Conservation (phyloP, 2,329 filamentous ascomycete species). For the Alternaria consortialis region DNA sequence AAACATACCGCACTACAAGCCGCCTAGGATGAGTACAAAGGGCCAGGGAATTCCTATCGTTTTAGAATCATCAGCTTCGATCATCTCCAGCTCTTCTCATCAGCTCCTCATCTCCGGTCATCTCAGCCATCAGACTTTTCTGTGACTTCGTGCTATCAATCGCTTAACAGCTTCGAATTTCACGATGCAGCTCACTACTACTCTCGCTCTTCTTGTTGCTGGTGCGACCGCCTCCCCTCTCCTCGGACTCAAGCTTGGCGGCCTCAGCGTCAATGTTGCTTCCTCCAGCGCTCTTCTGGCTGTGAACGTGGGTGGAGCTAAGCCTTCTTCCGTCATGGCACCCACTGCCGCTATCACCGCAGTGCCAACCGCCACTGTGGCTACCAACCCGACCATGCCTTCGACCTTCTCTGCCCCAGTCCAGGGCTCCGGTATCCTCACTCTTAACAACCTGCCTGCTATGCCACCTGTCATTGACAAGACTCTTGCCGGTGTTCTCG, state of each 20-base stretch:
- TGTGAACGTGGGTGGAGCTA: background rate
- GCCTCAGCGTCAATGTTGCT: slow-evolving; percentile 2
- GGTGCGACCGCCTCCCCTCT: slow-evolving; percentile 7
- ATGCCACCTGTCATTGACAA: slow-evolving; percentile 15
- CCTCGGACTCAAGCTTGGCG: slow-evolving; percentile 3
- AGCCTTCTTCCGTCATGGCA: background rate
- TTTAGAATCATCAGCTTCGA: background rate
- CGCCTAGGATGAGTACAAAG: background rate
- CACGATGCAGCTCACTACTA: slow-evolving; percentile 9
- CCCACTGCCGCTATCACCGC: background rate
- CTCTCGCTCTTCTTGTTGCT: slow-evolving; percentile 5
- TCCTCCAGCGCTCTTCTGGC: slow-evolving; percentile 2
- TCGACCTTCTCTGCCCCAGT: slow-evolving; percentile 12
- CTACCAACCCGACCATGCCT: background rate
- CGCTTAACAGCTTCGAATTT: slow-evolving; percentile 1
- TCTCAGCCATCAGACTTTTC: background rate
- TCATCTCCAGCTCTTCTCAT: slow-evolving; percentile 1
- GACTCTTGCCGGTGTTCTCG: slow-evolving; percentile 2
- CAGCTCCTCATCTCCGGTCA: background rate
- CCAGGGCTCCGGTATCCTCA: slow-evolving; percentile 4
- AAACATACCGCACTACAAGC: background rate
- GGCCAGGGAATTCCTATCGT: background rate
- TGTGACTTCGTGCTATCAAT: slow-evolving; percentile 3
- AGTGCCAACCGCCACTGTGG: background rate
- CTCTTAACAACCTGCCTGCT: slow-evolving; percentile 10